A percentile compares a stretch with the other conserved stretches of the same genome.
phyloP scores from a whole-genome alignment of 805 yeast genomes.

The Hanseniaspora meyeri region DNA sequence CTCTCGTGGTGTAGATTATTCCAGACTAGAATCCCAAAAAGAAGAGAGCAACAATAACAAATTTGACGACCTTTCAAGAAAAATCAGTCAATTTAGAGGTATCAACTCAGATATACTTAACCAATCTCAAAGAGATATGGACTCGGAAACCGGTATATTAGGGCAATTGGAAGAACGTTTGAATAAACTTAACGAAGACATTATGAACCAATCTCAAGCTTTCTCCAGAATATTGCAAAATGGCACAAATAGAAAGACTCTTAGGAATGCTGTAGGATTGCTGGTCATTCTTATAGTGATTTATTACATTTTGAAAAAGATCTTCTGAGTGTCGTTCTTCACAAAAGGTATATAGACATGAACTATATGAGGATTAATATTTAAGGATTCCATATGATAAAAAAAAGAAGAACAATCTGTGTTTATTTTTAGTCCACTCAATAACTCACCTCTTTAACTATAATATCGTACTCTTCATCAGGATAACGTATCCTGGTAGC shows the following conservation, averaged over 20 bases:
- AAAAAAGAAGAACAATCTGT: too few species aligned
- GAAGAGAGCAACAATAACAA: conserved; percentile 10
- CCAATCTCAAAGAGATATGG: conserved; percentile 9
- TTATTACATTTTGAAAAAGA: neutral
- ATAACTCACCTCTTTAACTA: too few species aligned
- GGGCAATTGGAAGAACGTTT: conserved; percentile 5
- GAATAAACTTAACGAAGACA: neutral
- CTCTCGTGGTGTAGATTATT: conserved; percentile 2
- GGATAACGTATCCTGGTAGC: too few species aligned
- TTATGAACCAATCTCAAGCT: neutral
- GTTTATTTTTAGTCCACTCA: too few species aligned
- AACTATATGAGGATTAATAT: too few species aligned
- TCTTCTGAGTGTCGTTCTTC: neutral
- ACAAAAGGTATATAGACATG: too few species aligned
- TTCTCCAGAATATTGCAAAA: conserved; percentile 4
- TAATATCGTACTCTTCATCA: too few species aligned
- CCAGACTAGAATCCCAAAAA: conserved; percentile 8
- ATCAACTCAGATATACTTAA: conserved; percentile 8
- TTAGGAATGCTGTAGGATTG: conserved; percentile 4
- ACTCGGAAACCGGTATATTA: conserved; percentile 9
- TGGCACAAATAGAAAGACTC: conserved; percentile 6
- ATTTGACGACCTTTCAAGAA: conserved; percentile 3
- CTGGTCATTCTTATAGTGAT: neutral
- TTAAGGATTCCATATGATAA: too few species aligned
- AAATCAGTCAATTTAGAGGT: conserved; percentile 7